Evolutionary conservation across 192 early-diverging fungal species (phyloP), one percentile per base, ranked within the genome.

Genomic region (Coemansia sp.): DNA sequence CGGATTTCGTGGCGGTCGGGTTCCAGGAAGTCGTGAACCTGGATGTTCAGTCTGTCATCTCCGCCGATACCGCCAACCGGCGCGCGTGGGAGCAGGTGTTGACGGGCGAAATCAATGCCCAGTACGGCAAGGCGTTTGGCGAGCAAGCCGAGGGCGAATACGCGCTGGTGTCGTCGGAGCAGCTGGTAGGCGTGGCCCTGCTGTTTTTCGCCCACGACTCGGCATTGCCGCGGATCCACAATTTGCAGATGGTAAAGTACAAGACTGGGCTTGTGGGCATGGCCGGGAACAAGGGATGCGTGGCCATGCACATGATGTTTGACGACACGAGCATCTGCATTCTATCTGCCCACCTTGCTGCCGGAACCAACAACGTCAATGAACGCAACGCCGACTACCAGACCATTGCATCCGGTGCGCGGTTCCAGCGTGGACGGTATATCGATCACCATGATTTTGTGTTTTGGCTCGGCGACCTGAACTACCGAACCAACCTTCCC

Each of bases 1-100:
- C 94, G 0, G 86, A 99, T 49, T 54, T 98, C 14, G 78, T 83
- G 20, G 85, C 85, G 1, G 83, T 98, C 55, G 95, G 91, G 10
- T 88, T 96, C 39, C 94, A 99, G 56, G 97, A 99, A 57, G 82
- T 99, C 19, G 94, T 99, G n/a, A 86, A 96, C 60, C 64, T 99
- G 34, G 90, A 75, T 29, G 75, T 80, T 17, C 76, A 75, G 20
- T 71, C 85, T 54, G 79, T 90, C 13, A 78, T 87, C 37, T 74
- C 77, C 5, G 76, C 82, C 16, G 84, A 87, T 47, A 73, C 75
- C 0, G 63, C 71, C 41, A 82, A 86, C 44, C 58, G 83, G 47
- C 76, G 69, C 20, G 32, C 29, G 7, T 69, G 50, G 63, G 60
- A 67, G 42, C 57, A 51, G 31, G 48, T 63, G n/a, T 41, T 78